Conservation (phyloP, 345 rosid species). For the Eucalyptus pauciflora region DNA sequence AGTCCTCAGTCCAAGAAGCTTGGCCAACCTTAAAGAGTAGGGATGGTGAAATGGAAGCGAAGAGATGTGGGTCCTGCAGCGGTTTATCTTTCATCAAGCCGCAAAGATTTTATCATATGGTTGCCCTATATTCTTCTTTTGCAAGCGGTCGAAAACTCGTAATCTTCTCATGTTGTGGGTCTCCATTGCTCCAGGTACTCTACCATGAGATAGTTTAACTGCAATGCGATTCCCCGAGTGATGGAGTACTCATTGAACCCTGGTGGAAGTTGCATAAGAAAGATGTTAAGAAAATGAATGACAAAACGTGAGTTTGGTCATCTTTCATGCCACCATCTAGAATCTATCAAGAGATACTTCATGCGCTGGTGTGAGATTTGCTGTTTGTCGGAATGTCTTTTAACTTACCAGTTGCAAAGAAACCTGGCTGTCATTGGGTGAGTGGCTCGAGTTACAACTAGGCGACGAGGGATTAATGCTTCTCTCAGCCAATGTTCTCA, state of each 20-base stretch:
- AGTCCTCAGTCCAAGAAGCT: neutral
- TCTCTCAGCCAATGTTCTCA: slow-evolving; percentile 1
- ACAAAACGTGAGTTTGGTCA: neutral
- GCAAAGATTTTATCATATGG: neutral
- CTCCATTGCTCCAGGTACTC: neutral
- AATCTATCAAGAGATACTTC: neutral
- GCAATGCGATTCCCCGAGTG: neutral
- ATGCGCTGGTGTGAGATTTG: neutral
- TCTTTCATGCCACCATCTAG: neutral
- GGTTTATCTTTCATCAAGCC: neutral
- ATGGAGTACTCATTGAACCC: neutral
- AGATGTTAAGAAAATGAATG: neutral
- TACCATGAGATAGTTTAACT: neutral
- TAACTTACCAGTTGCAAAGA: neutral
- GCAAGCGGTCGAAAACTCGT: neutral
- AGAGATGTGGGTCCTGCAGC: neutral
- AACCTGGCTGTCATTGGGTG: neutral
- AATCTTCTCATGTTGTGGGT: neutral
- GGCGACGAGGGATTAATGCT: neutral
- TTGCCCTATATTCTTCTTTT: neutral
- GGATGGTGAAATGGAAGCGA: neutral
- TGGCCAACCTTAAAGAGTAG: neutral
- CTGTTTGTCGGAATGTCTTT: neutral
- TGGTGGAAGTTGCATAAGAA: neutral
- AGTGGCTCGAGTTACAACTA: neutral